Conservation (phyloP, 2,329 filamentous ascomycete genomes). For the Alternaria infectoria region DNA sequence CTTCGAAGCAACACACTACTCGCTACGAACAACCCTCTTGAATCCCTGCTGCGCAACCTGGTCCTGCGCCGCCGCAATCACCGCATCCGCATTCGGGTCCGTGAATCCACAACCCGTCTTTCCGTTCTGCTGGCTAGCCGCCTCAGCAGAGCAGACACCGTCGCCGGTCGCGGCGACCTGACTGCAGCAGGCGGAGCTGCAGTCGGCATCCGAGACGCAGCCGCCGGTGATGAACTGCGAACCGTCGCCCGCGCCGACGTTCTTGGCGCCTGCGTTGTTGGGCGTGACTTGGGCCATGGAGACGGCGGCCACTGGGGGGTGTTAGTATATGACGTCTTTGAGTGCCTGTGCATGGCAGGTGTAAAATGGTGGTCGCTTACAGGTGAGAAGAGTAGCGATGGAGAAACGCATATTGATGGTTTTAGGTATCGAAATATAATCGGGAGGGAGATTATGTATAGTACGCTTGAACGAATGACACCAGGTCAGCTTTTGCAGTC, state of each 20-base stretch:
- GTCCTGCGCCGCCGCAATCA: conserved; percentile 38
- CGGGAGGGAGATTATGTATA: conserved; percentile 6
- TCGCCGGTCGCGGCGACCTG: conserved; percentile 25
- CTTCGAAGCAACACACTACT: not conserved
- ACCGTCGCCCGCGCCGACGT: conserved; percentile 35
- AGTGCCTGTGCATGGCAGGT: not conserved
- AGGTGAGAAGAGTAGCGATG: conserved; percentile 19
- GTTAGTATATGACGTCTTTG: not conserved
- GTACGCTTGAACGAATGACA: conserved; percentile 32
- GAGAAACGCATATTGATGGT: conserved; percentile 25
- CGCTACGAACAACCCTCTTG: conserved; percentile 28
- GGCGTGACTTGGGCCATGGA: conserved; percentile 28
- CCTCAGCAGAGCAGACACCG: conserved; percentile 39
- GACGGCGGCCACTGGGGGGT: conserved; percentile 18
- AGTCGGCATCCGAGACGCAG: conserved; percentile 38
- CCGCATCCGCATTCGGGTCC: conserved; percentile 35
- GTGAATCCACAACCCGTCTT: conserved; percentile 41
- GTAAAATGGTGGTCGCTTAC: not conserved
- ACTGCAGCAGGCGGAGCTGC: conserved; percentile 35
- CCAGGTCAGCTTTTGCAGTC: conserved; percentile 39
- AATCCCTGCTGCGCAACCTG: conserved; percentile 40
- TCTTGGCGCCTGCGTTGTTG: conserved; percentile 36
- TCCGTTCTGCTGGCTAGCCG: conserved; percentile 36
- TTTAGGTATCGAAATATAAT: not conserved
- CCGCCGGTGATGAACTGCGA: conserved; percentile 42